A percentile compares a stretch with the other conserved stretches of the same genome.
These are phyloP conservation scores for Scleroderma bovista DNA, from an alignment of 768 basidiomycete species.

Conservation along the genomic window DNA sequence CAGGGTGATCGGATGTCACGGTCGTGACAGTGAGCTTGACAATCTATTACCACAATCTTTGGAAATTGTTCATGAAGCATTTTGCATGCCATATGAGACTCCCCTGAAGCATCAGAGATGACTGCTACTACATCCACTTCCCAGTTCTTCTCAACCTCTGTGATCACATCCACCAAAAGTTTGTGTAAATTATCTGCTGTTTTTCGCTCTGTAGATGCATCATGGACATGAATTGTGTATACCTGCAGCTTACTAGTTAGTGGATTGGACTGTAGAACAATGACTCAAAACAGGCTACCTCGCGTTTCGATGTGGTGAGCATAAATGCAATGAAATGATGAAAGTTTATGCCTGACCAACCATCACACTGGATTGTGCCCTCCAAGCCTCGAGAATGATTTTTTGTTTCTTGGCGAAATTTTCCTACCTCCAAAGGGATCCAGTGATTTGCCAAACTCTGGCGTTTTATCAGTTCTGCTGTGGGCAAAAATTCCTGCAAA, in stretches of 20 bases:
- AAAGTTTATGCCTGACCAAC: constrained; percentile 31
- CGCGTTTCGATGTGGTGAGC: constrained; percentile 12
- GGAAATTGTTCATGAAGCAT: constrained; percentile 17
- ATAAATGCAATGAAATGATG: constrained; percentile 32
- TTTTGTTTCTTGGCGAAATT: neutral
- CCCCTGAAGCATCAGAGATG: constrained; percentile 31
- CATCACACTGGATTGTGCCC: constrained; percentile 30
- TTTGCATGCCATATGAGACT: constrained; percentile 23
- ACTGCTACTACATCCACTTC: constrained; percentile 20
- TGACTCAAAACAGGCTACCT: constrained; percentile 14
- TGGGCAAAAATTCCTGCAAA: too few relatives aligned
- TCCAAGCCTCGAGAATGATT: constrained; percentile 7
- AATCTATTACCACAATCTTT: constrained; percentile 28
- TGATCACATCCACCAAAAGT: constrained; percentile 13
- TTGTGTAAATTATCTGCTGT: constrained; percentile 27
- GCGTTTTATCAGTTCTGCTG: too few relatives aligned
- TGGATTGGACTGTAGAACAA: neutral
- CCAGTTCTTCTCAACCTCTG: constrained; percentile 19
- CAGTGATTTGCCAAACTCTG: too few relatives aligned
- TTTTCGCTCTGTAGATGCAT: constrained; percentile 28
- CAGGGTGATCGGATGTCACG: too few relatives aligned
- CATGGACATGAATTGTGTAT: constrained; percentile 26
- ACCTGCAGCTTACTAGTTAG: constrained; percentile 14
- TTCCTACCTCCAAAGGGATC: too few relatives aligned
- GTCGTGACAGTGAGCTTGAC: constrained; percentile 35